Evolutionary conservation across 352 stramenopile genomes (phyloP).

Genomic region (Pythium scleroteichum): DNA sequence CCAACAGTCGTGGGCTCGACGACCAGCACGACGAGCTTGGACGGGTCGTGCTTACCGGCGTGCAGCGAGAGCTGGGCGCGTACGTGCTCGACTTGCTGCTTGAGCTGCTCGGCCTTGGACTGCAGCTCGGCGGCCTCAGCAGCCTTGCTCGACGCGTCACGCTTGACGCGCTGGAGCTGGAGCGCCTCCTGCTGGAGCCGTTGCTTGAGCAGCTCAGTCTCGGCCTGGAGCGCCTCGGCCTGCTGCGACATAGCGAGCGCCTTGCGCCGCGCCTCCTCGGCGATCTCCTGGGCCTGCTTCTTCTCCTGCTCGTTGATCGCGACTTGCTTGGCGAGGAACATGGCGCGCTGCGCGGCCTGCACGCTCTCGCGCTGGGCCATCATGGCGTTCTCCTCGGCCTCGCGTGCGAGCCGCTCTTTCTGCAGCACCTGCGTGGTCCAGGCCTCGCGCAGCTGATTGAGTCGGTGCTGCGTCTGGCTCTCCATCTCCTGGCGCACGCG

Average conservation of each 20-base stretch:
- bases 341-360: constrained; percentile 63
- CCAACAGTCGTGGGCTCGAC: constrained; percentile 79
- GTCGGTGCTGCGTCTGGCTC: constrained; percentile 57
- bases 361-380: constrained; percentile 74
- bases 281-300: constrained; percentile 61
- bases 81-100: constrained; percentile 79
- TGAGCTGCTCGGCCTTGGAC: constrained; percentile 63
- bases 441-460: constrained; percentile 46
- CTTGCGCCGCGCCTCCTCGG: constrained; percentile 59
- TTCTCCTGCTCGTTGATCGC: constrained; percentile 87
- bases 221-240: constrained; percentile 66
- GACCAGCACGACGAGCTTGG: constrained; percentile 80
- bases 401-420: constrained; percentile 69
- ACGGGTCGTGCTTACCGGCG: constrained; percentile 69
- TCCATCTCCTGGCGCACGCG: constrained; percentile 86
- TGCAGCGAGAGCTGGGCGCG: constrained; percentile 77
- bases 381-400: constrained; percentile 72
- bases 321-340: constrained; percentile 73
- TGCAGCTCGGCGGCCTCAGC: constrained; percentile 69
- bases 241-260: constrained; percentile 66
- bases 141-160: constrained; percentile 65
- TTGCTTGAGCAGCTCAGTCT: constrained; percentile 78
- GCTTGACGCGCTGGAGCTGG: constrained; percentile 70
- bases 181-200: constrained; percentile 67
- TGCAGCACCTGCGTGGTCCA: constrained; percentile 68